These are phyloP conservation scores for Micromonas commoda DNA, from an alignment of 139 green algal species.

Conservation along the genomic window DNA sequence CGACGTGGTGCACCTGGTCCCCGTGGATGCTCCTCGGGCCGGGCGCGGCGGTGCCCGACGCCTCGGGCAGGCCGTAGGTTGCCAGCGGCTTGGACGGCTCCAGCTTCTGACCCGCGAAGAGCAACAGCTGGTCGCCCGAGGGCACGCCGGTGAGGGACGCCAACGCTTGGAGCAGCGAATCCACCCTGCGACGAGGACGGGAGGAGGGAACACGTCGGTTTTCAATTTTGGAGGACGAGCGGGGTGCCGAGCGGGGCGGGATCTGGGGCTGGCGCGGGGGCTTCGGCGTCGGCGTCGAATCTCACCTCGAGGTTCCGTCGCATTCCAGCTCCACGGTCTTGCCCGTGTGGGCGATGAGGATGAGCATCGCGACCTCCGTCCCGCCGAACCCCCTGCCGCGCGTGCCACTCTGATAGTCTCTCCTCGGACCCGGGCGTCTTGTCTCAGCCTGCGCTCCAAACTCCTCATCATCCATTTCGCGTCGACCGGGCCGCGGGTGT, in stretches of 20 bases:
- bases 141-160: constrained; percentile 60
- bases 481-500: too few relatives aligned
- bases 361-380: neutral
- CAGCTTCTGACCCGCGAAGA: constrained; percentile 43
- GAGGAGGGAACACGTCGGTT: neutral
- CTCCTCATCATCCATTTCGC: too few relatives aligned
- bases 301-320: neutral
- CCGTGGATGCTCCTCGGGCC: constrained; percentile 30
- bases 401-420: too few relatives aligned
- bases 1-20: constrained; percentile 52
- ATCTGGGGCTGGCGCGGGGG: neutral
- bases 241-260: neutral
- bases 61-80: neutral
- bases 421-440: too few relatives aligned
- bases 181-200: constrained; percentile 55
- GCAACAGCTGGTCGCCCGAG: constrained; percentile 53
- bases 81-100: neutral
- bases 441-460: too few relatives aligned
- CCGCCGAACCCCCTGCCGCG: neutral
- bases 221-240: neutral
- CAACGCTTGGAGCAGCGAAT: constrained; percentile 66
- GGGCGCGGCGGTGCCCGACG: too few relatives aligned
- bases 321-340: constrained; percentile 19
- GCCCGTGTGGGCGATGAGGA: constrained; percentile 14
- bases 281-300: neutral